Conservation (phyloP, 2,329 filamentous ascomycete species). For the Blastomyces gilchristii region DNA sequence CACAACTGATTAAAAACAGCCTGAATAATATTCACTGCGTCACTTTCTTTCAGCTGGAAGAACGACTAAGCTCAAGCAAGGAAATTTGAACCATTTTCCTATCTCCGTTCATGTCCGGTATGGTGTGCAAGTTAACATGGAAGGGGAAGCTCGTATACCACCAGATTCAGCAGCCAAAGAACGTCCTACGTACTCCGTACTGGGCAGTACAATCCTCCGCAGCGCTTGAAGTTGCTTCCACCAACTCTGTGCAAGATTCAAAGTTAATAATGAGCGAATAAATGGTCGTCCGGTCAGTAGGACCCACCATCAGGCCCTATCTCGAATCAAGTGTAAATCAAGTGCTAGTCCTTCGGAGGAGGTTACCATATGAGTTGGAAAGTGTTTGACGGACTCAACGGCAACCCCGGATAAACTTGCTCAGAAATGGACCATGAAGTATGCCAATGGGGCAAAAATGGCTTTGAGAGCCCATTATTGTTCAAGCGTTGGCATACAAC, state of each 20-base stretch:
- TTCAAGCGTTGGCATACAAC: neutral
- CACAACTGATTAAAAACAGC: neutral
- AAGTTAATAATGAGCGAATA: neutral
- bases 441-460: neutral
- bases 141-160: no score
- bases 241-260: neutral
- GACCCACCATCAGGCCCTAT: neutral
- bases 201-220: no score
- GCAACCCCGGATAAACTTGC: neutral
- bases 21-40: neutral
- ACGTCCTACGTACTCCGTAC: no score
- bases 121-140: neutral
- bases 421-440: neutral
- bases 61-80: neutral
- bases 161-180: no score
- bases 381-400: neutral
- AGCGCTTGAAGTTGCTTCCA: neutral
- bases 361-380: neutral
- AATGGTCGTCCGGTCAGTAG: neutral
- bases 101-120: neutral
- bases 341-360: neutral
- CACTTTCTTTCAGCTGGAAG: neutral
- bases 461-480: neutral
- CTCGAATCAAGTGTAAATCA: neutral
- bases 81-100: neutral